A percentile compares a stretch with the other conserved stretches of the same genome.
phyloP scores from a whole-genome alignment of 2,329 filamentous ascomycete species.

The Raffaelea albimanens region DNA sequence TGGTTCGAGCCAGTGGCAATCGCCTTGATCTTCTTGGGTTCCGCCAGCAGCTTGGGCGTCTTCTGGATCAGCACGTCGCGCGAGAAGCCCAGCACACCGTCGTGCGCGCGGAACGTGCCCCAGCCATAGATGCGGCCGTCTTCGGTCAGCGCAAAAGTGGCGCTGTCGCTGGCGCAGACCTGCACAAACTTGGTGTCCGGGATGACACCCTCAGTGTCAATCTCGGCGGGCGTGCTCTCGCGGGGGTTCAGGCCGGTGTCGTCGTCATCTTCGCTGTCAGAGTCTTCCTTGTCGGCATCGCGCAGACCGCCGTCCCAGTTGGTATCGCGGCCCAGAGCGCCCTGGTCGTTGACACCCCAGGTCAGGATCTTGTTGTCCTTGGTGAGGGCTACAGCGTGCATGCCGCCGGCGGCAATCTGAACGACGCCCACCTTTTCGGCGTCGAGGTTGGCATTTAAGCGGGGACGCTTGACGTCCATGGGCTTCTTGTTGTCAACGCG shows the following conservation, averaged over 20 bases:
- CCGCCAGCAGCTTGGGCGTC: slow-evolving; percentile 45
- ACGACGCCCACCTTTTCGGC: slow-evolving; percentile 56
- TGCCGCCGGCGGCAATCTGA: slow-evolving; percentile 67
- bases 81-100: slow-evolving; percentile 36
- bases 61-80: slow-evolving; percentile 27
- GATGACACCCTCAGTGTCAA: slow-evolving; percentile 34
- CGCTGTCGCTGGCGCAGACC: slow-evolving; percentile 64
- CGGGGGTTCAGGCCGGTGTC: slow-evolving; percentile 47
- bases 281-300: slow-evolving; percentile 40
- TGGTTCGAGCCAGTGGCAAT: slow-evolving; percentile 63
- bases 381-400: slow-evolving; percentile 72
- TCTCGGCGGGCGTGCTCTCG: slow-evolving; percentile 52
- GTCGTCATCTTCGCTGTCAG: slow-evolving; percentile 21
- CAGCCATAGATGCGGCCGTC: slow-evolving; percentile 72
- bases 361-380: slow-evolving; percentile 73
- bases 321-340: slow-evolving; percentile 68
- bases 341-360: slow-evolving; percentile 83
- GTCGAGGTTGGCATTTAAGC: slow-evolving; percentile 52
- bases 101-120: slow-evolving; percentile 63
- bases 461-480: slow-evolving; percentile 67
- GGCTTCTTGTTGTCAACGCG: slow-evolving; percentile 49
- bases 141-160: slow-evolving; percentile 65
- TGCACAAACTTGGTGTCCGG: slow-evolving; percentile 35
- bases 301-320: slow-evolving; percentile 48
- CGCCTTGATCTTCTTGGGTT: slow-evolving; percentile 55